Evolutionary conservation across 768 basidiomycete species (phyloP).

Genomic region (Clavulina sp.): DNA sequence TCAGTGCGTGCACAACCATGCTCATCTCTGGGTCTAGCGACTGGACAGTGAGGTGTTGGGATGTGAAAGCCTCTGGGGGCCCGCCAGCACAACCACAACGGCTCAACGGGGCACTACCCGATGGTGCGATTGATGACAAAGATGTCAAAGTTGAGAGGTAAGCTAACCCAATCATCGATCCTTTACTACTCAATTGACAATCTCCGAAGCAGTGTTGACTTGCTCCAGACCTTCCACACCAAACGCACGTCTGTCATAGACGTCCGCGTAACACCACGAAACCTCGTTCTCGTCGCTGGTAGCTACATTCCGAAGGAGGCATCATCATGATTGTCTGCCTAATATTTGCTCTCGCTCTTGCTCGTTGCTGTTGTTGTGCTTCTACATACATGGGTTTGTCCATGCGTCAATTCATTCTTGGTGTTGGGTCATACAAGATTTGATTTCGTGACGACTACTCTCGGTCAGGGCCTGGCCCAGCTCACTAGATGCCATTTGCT

Average conservation of each 20-base stretch:
- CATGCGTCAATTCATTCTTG: too few species aligned
- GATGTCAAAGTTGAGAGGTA: slow-evolving; percentile 54
- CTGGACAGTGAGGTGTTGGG: slow-evolving; percentile 98
- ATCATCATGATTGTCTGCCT: neutral
- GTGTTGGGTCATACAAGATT: too few species aligned
- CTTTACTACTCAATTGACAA: neutral
- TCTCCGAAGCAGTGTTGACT: slow-evolving; percentile 41
- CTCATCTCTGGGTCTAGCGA: slow-evolving; percentile 86
- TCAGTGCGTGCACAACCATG: slow-evolving; percentile 79
- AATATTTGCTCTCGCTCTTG: neutral
- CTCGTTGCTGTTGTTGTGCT: too few species aligned
- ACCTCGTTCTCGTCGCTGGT: slow-evolving; percentile 81
- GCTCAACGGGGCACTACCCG: slow-evolving; percentile 5
- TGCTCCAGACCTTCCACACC: slow-evolving; percentile 82
- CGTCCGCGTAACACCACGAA: slow-evolving; percentile 87
- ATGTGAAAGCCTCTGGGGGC: slow-evolving; percentile 68
- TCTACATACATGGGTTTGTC: too few species aligned
- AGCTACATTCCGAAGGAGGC: slow-evolving; percentile 35
- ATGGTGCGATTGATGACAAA: slow-evolving; percentile 12
- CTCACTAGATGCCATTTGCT: too few species aligned
- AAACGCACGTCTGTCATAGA: slow-evolving; percentile 89
- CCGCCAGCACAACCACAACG: slow-evolving; percentile 20
- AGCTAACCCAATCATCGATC: neutral
- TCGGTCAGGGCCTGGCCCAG: too few species aligned
- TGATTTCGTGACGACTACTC: too few species aligned